Evolutionary conservation across 305 asterid species (phyloP).

Genomic region (Plantago lanceolata): DNA sequence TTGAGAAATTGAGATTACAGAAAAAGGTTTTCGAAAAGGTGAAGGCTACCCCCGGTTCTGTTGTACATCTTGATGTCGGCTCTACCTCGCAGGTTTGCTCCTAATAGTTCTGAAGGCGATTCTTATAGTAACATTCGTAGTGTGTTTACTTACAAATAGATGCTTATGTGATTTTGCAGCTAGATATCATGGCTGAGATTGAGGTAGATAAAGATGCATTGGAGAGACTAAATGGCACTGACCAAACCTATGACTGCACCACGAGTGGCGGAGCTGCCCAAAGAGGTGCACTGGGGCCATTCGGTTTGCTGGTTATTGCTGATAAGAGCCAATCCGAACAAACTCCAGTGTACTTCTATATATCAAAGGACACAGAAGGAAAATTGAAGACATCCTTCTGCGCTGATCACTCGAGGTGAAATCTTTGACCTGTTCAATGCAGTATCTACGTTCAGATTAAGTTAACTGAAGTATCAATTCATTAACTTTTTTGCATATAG

Average conservation of each 20-base stretch:
- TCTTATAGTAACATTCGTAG: neutral
- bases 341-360: constrained; percentile 63
- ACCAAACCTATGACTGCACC: constrained; percentile 42
- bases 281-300: constrained; percentile 81
- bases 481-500: constrained; percentile 22
- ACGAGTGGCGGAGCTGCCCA: constrained; percentile 46
- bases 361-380: constrained; percentile 49
- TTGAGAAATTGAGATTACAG: constrained; percentile 44
- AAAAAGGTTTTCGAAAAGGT: constrained; percentile 35
- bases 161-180: constrained; percentile 25
- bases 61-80: constrained; percentile 53
- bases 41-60: constrained; percentile 36
- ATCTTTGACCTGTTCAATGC: neutral
- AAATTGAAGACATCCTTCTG: constrained; percentile 51
- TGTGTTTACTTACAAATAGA: neutral
- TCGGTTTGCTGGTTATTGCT: constrained; percentile 57
- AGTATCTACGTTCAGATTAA: neutral
- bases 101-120: neutral
- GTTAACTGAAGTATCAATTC: no score
- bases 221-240: constrained; percentile 31
- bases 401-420: constrained; percentile 60
- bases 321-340: constrained; percentile 44
- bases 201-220: constrained; percentile 41
- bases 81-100: constrained; percentile 48
- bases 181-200: constrained; percentile 72